A percentile compares a stretch with the other conserved stretches of the same genome.
Evolutionary conservation across 2,329 filamentous ascomycete genomes (phyloP).

Genomic region (Colletotrichum scovillei): DNA sequence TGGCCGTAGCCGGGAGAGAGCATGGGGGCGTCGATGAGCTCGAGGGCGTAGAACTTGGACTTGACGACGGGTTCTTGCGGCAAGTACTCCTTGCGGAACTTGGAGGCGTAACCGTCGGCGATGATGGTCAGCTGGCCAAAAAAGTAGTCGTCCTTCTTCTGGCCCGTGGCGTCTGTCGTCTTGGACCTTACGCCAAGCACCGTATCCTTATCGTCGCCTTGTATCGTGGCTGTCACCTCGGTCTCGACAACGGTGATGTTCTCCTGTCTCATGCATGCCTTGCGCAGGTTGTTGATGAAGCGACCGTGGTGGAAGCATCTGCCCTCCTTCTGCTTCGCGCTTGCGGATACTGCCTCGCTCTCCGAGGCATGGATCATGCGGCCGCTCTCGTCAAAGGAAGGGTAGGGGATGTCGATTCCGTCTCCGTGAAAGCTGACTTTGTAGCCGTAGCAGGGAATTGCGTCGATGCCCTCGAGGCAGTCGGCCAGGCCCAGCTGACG

Average conservation of each 20-base stretch:
- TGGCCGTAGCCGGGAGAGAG: conserved; percentile 83
- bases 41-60: conserved; percentile 93
- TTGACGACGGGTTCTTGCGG: conserved; percentile 74
- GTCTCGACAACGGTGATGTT: conserved; percentile 95
- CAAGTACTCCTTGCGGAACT: conserved; percentile 86
- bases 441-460: conserved; percentile 85
- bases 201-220: conserved; percentile 74
- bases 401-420: conserved; percentile 83
- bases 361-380: conserved; percentile 29
- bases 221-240: conserved; percentile 81
- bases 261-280: conserved; percentile 76
- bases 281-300: conserved; percentile 86
- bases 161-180: conserved; percentile 69
- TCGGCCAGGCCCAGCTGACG: conserved; percentile 82
- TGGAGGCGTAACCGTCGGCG: conserved; percentile 92
- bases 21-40: conserved; percentile 88
- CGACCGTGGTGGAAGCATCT: conserved; percentile 92
- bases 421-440: conserved; percentile 85
- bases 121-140: conserved; percentile 91
- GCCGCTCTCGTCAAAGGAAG: conserved; percentile 65
- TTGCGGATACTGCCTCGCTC: conserved; percentile 33
- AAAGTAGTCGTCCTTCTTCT: conserved; percentile 77
- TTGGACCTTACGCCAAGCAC: conserved; percentile 85
- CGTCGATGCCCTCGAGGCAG: conserved; percentile 90
- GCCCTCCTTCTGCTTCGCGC: conserved; percentile 66